Base-by-base conservation (phyloP, 164 flowering plant species). In the Buxus sempervirens region DNA sequence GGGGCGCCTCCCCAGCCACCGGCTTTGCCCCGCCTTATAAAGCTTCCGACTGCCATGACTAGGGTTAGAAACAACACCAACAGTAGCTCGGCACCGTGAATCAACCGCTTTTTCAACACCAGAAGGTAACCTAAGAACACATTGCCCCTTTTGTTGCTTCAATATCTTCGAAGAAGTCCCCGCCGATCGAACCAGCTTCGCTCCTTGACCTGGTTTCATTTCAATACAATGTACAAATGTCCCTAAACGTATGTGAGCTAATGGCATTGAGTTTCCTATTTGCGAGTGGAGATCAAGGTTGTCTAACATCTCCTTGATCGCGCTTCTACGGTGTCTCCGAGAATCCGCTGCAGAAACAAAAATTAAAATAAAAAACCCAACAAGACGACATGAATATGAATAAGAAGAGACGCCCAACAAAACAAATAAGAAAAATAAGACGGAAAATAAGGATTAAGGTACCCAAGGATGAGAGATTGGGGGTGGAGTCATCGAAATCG, bases 221-320 rank as follows among this genome's bases (percentile, higher is more conserved):
- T 86, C 90, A 18, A 86, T 76, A 77, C 81, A 81, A 75, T 87
- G 89, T 66, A 87, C 79, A 0, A 75, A 66, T 8, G 85, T 83
- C 18, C 89, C 88, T 36, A 87, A 82, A 26, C 85, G 79, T 86
- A 87, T 83, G 21, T 65, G 60, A 9, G 76, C 56, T 21, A 86
- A 74, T 9, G 89, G 91, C 86, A 85, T 82, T 63, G 81, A 82
- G 53, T 81, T 78, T n/a, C 91, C 91, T 24, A 81, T 64, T 51
- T 80, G 83, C 18, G 88, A 81, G 63, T 68, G 79, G 9, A n/a
- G 8, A 23, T n/a, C 58, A n/a, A 54, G 23, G 23, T 54, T 54
- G 19, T 23, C 23, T n/a, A 54, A 20, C 58, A 54, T 54, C 22
- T 23, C 23, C 24, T n/a, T 54, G n/a, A n/a, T 54, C n/a, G 58